Evolutionary conservation across 306 rosid genomes (phyloP), one percentile per base, ranked within the genome.

Genomic region (Calophaca sinica): DNA sequence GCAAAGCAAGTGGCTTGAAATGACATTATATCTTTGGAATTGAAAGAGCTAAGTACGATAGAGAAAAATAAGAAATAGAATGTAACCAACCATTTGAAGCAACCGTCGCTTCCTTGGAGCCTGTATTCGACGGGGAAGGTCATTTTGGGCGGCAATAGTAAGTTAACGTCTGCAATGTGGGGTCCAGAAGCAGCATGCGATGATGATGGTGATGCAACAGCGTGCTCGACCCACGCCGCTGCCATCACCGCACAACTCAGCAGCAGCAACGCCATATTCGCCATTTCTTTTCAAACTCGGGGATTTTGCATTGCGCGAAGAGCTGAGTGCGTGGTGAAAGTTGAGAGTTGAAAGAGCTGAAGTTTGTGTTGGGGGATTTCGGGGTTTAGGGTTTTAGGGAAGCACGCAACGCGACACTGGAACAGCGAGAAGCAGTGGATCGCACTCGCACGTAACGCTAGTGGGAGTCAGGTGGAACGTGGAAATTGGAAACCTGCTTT

Each of bases 91-190:
- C 98, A 94, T 82, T 90, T 80, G 91, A 94, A 94, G 93, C 97
- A 91, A 45, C 97, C 98, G 46, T 87, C 97, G 20, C 94, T 94
- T 61, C 98, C 98, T 80, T 86, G 93, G 57, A 94, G 92, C 84
- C 93, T 73, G 60, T 91, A 88, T 75, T 90, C 96, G 15, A 94
- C 98, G 5, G 96, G 94, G 61, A 81, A 71, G 5, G 97, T 87
- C 91, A 91, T 87, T 75, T 80, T 91, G 11, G 98, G 97, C 2
- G 98, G 97, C 76, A 94, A 79, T 0, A 94, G 89, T 33, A 94
- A 63, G 57, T 94, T 94, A 55, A 90, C 94, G 57, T 91, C 96
- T 2, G 97, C 87, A 73, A 94, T 90, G 89, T 94, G 98, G 5
- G 97, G 98, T 2, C 98, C 96, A 33, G 81, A 62, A 62, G 77